Base-by-base conservation (phyloP, 192 early-diverging fungal genomes). In the Linnemannia zychae region DNA sequence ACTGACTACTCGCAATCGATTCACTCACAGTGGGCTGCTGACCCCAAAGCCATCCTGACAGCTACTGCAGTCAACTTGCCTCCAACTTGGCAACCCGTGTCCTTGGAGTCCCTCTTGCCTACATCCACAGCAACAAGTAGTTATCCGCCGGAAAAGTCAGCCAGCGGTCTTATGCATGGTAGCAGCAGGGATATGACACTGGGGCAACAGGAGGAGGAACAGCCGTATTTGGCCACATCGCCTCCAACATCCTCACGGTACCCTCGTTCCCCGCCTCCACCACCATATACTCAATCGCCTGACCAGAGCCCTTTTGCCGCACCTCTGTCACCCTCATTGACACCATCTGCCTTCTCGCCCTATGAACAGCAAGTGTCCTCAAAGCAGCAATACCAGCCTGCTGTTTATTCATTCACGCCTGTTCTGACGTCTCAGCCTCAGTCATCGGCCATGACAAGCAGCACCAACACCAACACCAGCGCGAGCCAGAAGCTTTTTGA, bases 121-220 rank as follows among this genome's bases (percentile, higher is more conserved):
- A 15, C 22, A 38, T 36, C 78, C n/a, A 38, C 34, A 12, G 52
- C 66, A 11, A 31, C 63, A 3, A 50, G 0, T 3, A 47, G 49
- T 67, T 81, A 81, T 37, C 80, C 80, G 18, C 80, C 80, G 36
- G 80, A 81, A 66, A 81, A 81, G 69, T n/a, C 81, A 11, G 40
- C 24, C 13, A 11, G 12, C 3, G 28, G 57, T 33, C 28, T 63
- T n/a, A 15, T 63, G 57, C 12, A 63, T 63, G 28, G 57, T n/a
- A n/a, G n/a, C 57, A 63, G 40, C 57, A 63, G 57, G 28, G 57
- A 31, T 33, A 12, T 13, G 24, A 37, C 5, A 5, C 9, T 67
- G 15, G 28, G 33, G 37, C 24, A 28, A 44, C 6, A 24, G 15
- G 67, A 71, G 33, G 71, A 79, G 7, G 72, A 79, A 7, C 82